Evolutionary conservation across 441 rosid genomes (phyloP), one percentile per base, ranked within the genome.

Genomic region (Pelargonium myrrhifolium): DNA sequence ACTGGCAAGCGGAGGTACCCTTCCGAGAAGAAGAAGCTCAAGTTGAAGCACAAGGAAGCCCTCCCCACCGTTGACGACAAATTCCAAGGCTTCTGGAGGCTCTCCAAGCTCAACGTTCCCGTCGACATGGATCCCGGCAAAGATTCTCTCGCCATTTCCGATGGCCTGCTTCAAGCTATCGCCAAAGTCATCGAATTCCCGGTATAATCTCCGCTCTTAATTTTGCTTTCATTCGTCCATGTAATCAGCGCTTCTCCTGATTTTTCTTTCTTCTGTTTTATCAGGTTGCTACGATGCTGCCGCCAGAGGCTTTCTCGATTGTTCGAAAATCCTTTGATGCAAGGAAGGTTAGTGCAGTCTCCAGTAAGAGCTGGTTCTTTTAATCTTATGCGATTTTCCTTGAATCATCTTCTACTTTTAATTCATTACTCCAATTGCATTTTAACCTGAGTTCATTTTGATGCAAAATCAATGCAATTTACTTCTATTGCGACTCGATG

Each of bases 281-380:
- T 0, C 71, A 93, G 98, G 97, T 93, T 72, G 92, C 97, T 72
- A 80, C 97, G 0, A 79, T 93, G 96, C 71, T 90, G 77, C 97
- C 98, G 1, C 72, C 75, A 9, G 89, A 90, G 77, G 97, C 96
- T 14, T 87, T 93, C 78, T 22, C 89, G 12, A 86, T 93, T 11
- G 78, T 89, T 73, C 79, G 98, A 79, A 93, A 90, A 77, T 90
- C 97, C 4, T 93, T 90, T 73, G 99, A 93, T 68, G 96, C 99
- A 31, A 83, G 99, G 74, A 90, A 89, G 97, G 97, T 84, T n/a
- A 11, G 78, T 69, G n/a, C 9, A 24, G 0, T 2, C 9, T 14
- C 14, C 9, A 24, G 65, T 20, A 35, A 45, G 28, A 7, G 31
- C 22, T 64, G 12, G 22, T 17, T 24, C 26, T 24, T 24, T 24